phyloP scores from a whole-genome alignment of 805 yeast genomes.

The Yamadazyma kitorensis region DNA sequence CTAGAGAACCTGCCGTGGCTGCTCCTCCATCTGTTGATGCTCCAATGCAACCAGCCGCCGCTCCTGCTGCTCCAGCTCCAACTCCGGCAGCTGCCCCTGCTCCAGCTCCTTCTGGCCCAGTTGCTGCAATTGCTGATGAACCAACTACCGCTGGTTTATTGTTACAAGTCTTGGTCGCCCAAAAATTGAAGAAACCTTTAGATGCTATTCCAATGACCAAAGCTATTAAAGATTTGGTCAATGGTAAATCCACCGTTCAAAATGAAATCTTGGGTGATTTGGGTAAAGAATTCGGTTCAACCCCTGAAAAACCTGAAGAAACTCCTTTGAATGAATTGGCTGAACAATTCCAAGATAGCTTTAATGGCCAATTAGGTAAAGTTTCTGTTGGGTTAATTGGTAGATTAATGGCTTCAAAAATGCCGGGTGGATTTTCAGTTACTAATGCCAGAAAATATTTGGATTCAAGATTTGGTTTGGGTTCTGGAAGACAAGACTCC shows the following conservation, averaged over 20 bases:
- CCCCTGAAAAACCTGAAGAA: conserved; percentile 99
- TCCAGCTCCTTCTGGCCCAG: conserved; percentile 76
- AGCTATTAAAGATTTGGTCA: conserved; percentile 95
- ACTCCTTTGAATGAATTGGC: conserved; percentile 95
- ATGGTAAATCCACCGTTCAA: conserved; percentile 98
- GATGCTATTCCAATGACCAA: conserved; percentile 84
- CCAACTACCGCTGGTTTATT: conserved; percentile 83
- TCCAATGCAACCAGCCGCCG: conserved; percentile 45
- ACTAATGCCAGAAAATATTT: conserved; percentile 90
- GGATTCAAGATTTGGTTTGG: conserved; percentile 90
- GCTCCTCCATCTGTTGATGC: conserved; percentile 24
- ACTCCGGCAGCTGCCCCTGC: conserved; percentile 58
- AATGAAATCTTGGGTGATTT: conserved; percentile 98
- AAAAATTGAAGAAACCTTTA: conserved; percentile 87
- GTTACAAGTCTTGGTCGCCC: conserved; percentile 89
- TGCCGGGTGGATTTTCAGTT: conserved; percentile 99
- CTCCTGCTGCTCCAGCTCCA: conserved; percentile 58
- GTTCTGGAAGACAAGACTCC: conserved; percentile 91
- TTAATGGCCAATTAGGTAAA: conserved; percentile 87
- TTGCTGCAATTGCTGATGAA: conserved; percentile 79
- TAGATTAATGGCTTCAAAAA: conserved; percentile 90
- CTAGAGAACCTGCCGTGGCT: conserved; percentile 30
- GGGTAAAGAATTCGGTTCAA: conserved; percentile 96
- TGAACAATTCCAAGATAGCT: conserved; percentile 89
- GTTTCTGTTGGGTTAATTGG: conserved; percentile 86